Evolutionary conservation across 2,329 filamentous ascomycete species (phyloP).

Genomic region (Colletotrichum sp.): DNA sequence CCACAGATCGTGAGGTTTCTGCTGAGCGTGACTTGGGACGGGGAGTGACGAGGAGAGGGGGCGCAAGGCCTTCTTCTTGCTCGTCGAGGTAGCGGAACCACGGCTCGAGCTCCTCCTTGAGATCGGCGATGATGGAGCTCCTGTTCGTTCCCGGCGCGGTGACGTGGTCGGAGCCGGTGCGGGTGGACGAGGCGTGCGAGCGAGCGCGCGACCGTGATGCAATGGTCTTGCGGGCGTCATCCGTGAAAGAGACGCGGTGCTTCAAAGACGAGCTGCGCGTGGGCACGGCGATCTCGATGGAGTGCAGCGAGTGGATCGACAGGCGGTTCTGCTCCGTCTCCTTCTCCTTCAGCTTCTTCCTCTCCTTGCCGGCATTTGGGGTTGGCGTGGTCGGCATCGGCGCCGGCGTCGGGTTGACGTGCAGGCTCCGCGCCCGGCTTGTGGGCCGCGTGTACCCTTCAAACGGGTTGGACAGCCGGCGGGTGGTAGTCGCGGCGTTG

Average conservation of each 20-base stretch:
- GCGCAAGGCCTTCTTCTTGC: constrained; percentile 9
- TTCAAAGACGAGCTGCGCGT: constrained; percentile 20
- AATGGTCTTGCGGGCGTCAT: constrained; percentile 14
- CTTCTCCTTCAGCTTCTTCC: not conserved
- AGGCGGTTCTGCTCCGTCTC: not conserved
- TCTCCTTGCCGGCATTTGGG: not conserved
- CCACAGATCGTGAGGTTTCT: not conserved
- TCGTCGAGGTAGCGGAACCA: constrained; percentile 23
- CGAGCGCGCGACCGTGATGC: not conserved
- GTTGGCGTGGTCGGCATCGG: not conserved
- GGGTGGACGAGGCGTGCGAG: not conserved
- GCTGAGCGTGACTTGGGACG: not conserved
- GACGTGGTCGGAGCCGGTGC: not conserved
- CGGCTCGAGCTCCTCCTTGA: constrained; percentile 23
- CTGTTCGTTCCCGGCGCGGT: not conserved
- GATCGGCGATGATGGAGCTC: constrained; percentile 14
- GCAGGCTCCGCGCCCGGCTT: constrained; percentile 20
- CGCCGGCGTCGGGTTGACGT: not conserved
- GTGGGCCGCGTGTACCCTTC: constrained; percentile 14
- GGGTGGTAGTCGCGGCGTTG: constrained; percentile 10
- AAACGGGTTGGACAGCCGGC: constrained; percentile 15
- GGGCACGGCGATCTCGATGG: constrained; percentile 17
- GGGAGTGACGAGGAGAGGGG: constrained; percentile 5
- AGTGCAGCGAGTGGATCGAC: constrained; percentile 3
- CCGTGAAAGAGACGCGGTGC: constrained; percentile 7